These are phyloP conservation scores for Aureobasidium lini DNA, from an alignment of 2,329 filamentous ascomycete species.

Conservation along the genomic window DNA sequence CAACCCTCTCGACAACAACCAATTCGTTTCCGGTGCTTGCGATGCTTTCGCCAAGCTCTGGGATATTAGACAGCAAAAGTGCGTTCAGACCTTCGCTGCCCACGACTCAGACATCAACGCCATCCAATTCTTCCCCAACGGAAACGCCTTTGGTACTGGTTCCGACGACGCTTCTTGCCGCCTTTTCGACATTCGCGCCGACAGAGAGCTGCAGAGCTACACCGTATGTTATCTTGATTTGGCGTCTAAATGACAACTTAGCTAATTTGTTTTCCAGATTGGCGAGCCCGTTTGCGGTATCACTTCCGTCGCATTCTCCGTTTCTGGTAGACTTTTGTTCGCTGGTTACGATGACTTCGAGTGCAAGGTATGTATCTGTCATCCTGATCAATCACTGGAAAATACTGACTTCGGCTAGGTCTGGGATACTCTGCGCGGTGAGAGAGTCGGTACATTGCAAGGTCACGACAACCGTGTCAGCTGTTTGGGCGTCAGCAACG, in stretches of 20 bases:
- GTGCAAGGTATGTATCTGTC: slow-evolving; percentile 74
- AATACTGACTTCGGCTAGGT: slow-evolving; percentile 52
- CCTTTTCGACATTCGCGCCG: slow-evolving; percentile 94
- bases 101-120: slow-evolving; percentile 99
- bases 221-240: slow-evolving; percentile 41
- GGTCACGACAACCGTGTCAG: slow-evolving; percentile 98
- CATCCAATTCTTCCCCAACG: slow-evolving; percentile 98
- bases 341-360: slow-evolving; percentile 98
- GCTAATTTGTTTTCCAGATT: slow-evolving; percentile 53
- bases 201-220: slow-evolving; percentile 67
- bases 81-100: slow-evolving; percentile 95
- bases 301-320: slow-evolving; percentile 94
- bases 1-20: slow-evolving; percentile 98
- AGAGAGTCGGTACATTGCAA: slow-evolving; percentile 92
- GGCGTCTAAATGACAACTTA: background rate
- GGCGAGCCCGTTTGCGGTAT: slow-evolving; percentile 97
- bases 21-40: slow-evolving; percentile 98
- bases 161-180: slow-evolving; percentile 97
- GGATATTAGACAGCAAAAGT: slow-evolving; percentile 97
- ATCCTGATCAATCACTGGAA: slow-evolving; percentile 1
- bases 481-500: slow-evolving; percentile 97
- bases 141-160: slow-evolving; percentile 95
- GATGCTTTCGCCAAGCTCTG: slow-evolving; percentile 98
- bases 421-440: slow-evolving; percentile 93
- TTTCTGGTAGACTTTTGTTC: slow-evolving; percentile 89